These are phyloP conservation scores for Musa schizocarpa DNA, from an alignment of 176 grass and related monocot species.

Conservation along the genomic window DNA sequence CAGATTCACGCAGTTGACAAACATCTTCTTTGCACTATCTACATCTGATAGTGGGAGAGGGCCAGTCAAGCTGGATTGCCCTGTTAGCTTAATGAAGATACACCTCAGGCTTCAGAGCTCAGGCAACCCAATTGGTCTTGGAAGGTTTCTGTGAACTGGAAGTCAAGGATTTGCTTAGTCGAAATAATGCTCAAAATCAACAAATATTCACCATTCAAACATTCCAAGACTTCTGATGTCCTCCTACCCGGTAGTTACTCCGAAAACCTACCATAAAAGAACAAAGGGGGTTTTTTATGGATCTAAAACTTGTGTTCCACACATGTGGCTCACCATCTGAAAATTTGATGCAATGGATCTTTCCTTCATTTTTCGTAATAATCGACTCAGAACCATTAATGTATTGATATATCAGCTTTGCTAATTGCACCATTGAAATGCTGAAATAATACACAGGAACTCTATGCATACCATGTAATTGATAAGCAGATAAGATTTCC, in stretches of 20 bases:
- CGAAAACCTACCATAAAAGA: not conserved
- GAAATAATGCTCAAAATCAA: not conserved
- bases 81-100: conserved; percentile 80
- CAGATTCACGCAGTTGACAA: conserved; percentile 77
- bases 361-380: not conserved
- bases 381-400: not conserved
- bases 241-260: not conserved
- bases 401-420: too few species aligned
- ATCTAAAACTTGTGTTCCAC: not conserved
- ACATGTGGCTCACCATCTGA: not conserved
- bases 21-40: conserved; percentile 77
- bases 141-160: conserved; percentile 51
- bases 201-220: not conserved
- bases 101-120: conserved; percentile 69
- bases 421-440: too few species aligned
- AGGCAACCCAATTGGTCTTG: conserved; percentile 59
- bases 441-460: too few species aligned
- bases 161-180: conserved; percentile 38
- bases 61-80: conserved; percentile 76
- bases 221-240: not conserved
- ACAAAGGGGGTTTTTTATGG: not conserved
- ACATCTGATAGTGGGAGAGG: conserved; percentile 66
- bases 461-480: too few species aligned
- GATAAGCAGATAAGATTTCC: too few species aligned
- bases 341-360: not conserved